phyloP scores from a whole-genome alignment of 768 basidiomycete genomes.

The Termitomyces sp. region DNA sequence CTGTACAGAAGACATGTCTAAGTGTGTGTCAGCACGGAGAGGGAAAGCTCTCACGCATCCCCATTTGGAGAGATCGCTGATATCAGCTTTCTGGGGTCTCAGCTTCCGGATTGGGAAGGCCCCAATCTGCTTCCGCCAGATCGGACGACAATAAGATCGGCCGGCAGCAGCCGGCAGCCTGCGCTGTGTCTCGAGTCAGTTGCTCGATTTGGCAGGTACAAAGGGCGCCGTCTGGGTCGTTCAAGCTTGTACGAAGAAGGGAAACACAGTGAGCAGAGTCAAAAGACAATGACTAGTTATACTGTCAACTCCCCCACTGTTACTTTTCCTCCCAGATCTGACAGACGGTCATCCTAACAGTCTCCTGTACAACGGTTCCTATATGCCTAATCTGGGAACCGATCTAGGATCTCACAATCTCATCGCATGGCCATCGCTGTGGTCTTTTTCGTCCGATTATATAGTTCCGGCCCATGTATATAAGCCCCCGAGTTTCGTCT shows the following conservation, averaged over 20 bases:
- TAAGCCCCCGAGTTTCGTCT: slow-evolving; percentile 21
- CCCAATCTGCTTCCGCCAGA: slow-evolving; percentile 19
- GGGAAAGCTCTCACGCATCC: slow-evolving; percentile 9
- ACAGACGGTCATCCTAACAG: slow-evolving; percentile 12
- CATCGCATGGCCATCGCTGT: slow-evolving; percentile 15
- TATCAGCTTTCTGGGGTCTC: slow-evolving; percentile 15
- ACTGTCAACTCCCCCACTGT: not conserved
- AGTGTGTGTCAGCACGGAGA: slow-evolving; percentile 1
- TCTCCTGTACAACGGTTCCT: slow-evolving; percentile 39
- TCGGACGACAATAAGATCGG: slow-evolving; percentile 16
- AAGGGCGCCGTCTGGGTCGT: slow-evolving; percentile 16
- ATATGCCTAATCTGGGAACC: slow-evolving; percentile 40
- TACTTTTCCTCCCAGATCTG: slow-evolving; percentile 17
- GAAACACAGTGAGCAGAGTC: not conserved
- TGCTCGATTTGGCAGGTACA: slow-evolving; percentile 25
- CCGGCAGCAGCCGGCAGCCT: slow-evolving; percentile 13
- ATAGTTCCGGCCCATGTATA: slow-evolving; percentile 27
- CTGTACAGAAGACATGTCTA: slow-evolving; percentile 17
- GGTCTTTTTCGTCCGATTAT: slow-evolving; percentile 19
- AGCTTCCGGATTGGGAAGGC: slow-evolving; percentile 13
- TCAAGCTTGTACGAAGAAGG: not conserved
- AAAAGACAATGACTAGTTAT: not conserved
- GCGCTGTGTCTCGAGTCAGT: not conserved
- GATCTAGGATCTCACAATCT: slow-evolving; percentile 47
- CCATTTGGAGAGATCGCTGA: slow-evolving; percentile 11